Conservation (phyloP, 2,329 filamentous ascomycete genomes). For the Fusarium sp. region DNA sequence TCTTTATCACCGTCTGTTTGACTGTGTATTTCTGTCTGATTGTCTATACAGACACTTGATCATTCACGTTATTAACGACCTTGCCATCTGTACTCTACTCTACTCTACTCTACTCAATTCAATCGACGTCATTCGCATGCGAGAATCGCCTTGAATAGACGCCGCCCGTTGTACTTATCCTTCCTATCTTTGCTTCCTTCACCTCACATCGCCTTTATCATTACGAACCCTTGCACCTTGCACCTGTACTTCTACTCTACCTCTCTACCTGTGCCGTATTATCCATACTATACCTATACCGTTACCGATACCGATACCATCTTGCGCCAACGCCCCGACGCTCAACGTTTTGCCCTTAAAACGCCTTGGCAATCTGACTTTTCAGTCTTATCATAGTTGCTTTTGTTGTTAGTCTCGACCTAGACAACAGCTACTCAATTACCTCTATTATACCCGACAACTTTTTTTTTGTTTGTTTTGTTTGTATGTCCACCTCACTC, state of each 20-base stretch:
- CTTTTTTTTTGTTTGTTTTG: constrained; percentile 1
- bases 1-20: constrained; percentile 9
- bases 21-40: neutral
- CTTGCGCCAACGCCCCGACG: constrained; percentile 30
- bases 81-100: neutral
- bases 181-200: neutral
- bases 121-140: constrained; percentile 38
- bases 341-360: constrained; percentile 39
- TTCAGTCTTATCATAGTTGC: constrained; percentile 29
- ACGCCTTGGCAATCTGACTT: constrained; percentile 41
- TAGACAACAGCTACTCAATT: neutral
- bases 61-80: neutral
- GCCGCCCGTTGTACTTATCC: constrained; percentile 10
- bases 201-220: neutral
- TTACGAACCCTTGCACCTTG: neutral
- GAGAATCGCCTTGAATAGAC: constrained; percentile 12
- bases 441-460: constrained; percentile 6
- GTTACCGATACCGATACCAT: constrained; percentile 25
- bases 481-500: constrained; percentile 13
- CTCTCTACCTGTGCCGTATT: neutral
- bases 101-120: neutral
- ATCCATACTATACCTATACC: constrained; percentile 5
- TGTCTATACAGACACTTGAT: constrained; percentile 8
- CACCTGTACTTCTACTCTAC: neutral
- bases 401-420: constrained; percentile 31